Evolutionary conservation across 1,284 basidiomycete genomes (phyloP), one percentile per base, ranked within the genome.

Genomic region (Rhodotorula sp.): DNA sequence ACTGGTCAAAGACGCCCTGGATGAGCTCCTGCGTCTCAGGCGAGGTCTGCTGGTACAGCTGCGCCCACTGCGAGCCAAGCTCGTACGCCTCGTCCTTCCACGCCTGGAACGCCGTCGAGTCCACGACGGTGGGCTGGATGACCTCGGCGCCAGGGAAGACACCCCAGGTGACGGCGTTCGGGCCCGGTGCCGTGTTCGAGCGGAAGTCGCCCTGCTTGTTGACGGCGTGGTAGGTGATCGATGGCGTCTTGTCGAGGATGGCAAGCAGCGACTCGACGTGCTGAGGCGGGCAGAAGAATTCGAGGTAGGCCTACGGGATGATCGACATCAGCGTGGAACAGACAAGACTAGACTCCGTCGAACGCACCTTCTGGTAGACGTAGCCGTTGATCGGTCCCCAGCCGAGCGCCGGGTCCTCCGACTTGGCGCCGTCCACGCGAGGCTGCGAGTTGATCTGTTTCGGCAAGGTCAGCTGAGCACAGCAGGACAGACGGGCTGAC

Each of bases 151-250:
- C 93, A 25, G 97, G 96, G 87, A 98, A 99, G 10, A 97, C 93
- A 76, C 96, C 97, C 97, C 96, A 99, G 0, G 97, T 99, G 59
- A 99, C 97, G 12, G 97, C 97, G 79, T 98, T 99, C 52, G 96
- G 94, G 13, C 93, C 92, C 49, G 96, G 92, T 1, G 90, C 90
- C 48, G 90, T 93, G 85, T 99, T 99, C 65, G 95, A 97, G 67
- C 89, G 86, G 77, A 98, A 86, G 80, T 98, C 95, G 60, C 97
- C 97, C 74, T 89, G 87, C 52, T 78, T 78, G 59, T 76, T 78
- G 65, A 78, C 93, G 64, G 95, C 93, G 80, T 98, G 95, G 85
- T 99, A 99, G 9, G 94, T 99, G 81, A 97, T 91, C 78, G 91
- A 88, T 68, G 88, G 87, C 4, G 66, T 70, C 55, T 88, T 86